A percentile compares a stretch with the other conserved stretches of the same genome.
Conservation (phyloP, 345 rosid genomes). For the Limnanthes douglasii region DNA sequence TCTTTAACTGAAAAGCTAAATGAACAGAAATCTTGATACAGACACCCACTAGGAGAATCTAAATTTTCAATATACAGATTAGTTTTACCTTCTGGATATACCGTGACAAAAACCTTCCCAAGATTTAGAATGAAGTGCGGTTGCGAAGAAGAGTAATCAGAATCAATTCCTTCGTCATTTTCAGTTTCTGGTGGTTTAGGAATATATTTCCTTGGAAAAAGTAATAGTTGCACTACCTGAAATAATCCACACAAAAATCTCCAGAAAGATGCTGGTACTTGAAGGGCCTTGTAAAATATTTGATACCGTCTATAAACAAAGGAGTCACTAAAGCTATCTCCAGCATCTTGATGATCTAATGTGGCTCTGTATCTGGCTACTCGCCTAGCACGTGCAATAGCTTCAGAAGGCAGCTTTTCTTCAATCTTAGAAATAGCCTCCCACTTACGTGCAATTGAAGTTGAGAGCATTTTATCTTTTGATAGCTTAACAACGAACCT, state of each 20-base stretch:
- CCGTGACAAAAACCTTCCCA: slow-evolving; percentile 30
- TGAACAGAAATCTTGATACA: slow-evolving; percentile 23
- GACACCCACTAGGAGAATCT: slow-evolving; percentile 20
- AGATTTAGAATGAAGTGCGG: slow-evolving; percentile 28
- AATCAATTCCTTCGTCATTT: slow-evolving; percentile 15
- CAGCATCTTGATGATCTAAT: slow-evolving; percentile 17
- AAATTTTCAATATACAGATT: slow-evolving; percentile 17
- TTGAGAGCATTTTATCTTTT: slow-evolving; percentile 21
- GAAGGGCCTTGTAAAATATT: slow-evolving; percentile 16
- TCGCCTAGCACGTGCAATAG: slow-evolving; percentile 71
- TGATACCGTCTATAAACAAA: slow-evolving; percentile 10
- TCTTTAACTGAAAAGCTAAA: slow-evolving; percentile 44
- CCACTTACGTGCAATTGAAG: slow-evolving; percentile 40
- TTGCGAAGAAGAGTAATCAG: slow-evolving; percentile 16
- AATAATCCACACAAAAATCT: slow-evolving; percentile 19
- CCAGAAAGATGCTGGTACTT: slow-evolving; percentile 22
- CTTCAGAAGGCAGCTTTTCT: slow-evolving; percentile 60
- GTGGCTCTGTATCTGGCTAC: slow-evolving; percentile 48
- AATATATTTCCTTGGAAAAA: slow-evolving; percentile 11
- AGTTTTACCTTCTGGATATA: slow-evolving; percentile 20
- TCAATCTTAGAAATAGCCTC: slow-evolving; percentile 39
- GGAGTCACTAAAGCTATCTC: slow-evolving; percentile 13
- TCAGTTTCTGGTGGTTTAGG: slow-evolving; percentile 17
- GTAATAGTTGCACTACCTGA: slow-evolving; percentile 13
- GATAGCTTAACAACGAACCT: slow-evolving; percentile 28